A percentile compares a stretch with the other conserved stretches of the same genome.
Conservation (phyloP, 768 basidiomycete species). For the Mycena rosella region DNA sequence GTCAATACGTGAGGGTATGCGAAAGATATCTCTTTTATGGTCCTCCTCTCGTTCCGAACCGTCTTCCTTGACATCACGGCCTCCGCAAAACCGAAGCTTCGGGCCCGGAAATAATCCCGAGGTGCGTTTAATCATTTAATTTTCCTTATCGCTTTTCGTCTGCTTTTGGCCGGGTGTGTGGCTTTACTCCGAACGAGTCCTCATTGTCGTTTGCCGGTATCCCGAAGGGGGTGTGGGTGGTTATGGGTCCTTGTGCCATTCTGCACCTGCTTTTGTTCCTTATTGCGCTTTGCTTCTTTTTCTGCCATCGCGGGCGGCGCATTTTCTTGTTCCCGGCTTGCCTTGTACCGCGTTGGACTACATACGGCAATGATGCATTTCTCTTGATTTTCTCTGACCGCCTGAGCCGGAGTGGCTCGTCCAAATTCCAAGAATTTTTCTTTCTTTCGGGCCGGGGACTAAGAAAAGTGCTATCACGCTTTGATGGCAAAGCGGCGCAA, state of each 20-base stretch:
- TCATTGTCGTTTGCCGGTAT: not conserved
- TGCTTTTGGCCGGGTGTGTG: not conserved
- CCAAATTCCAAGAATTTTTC: not conserved
- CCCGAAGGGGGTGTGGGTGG: constrained; percentile 17
- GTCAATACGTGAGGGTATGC: no score
- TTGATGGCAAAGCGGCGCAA: not conserved
- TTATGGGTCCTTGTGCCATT: constrained; percentile 26
- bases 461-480: not conserved
- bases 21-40: no score
- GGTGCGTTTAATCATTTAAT: no score
- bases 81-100: no score
- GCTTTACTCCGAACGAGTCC: not conserved
- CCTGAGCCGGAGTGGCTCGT: not conserved
- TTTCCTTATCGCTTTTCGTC: no score
- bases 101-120: no score
- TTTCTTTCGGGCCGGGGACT: not conserved
- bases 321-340: not conserved
- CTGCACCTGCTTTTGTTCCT: not conserved
- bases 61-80: no score
- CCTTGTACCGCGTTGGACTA: constrained; percentile 1
- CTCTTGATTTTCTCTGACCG: not conserved
- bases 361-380: constrained; percentile 10
- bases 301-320: not conserved
- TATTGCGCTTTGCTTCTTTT: constrained; percentile 3
- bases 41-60: no score